Evolutionary conservation across 257 asterid genomes (phyloP), one percentile per base, ranked within the genome.

Genomic region (Solanum bukasovii): DNA sequence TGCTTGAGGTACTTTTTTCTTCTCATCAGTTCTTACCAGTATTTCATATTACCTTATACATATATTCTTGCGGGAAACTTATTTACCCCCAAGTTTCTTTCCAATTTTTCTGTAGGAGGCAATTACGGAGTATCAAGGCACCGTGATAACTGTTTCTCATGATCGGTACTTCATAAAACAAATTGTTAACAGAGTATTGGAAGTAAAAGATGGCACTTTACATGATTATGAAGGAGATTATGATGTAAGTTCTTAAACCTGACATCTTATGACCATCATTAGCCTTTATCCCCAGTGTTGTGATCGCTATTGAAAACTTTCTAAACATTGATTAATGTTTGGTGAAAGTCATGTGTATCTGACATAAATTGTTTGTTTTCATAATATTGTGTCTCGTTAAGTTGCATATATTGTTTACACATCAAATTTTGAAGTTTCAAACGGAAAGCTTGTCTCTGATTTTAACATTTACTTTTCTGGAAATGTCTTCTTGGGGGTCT

Each of bases 151-250:
- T 40, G 99, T 97, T 87, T 97, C 99, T 74, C 99, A 97, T 33
- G 99, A 97, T 92, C 93, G 99, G 86, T 97, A 97, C 95, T 97
- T 97, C 94, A 95, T 97, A 84, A 96, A 90, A 94, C 99, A 96
- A 92, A 95, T 97, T 14, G 99, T 97, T 34, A 97, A 97, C 89
- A 90, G 99, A 87, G 99, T 97, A 72, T 85, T 97, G 93, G 99
- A 97, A 94, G 98, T 97, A 38, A 93, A 93, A 90, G 98, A 95
- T 21, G 98, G 99, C 44, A 87, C 84, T 87, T 88, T 97, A 74
- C 98, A 95, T 87, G 99, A 97, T 90, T 97, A 97, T 84, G 96
- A 91, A 10, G 99, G 99, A 89, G 99, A 97, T 89, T 97, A 97
- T 93, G 89, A 96, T 84, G 99, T 97, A 91, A 93, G 98, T 89